Percentiles rank a stretch among this genome's conserved stretches.
phyloP scores from a whole-genome alignment of 163 green algal genomes.

The Volvox carteri region DNA sequence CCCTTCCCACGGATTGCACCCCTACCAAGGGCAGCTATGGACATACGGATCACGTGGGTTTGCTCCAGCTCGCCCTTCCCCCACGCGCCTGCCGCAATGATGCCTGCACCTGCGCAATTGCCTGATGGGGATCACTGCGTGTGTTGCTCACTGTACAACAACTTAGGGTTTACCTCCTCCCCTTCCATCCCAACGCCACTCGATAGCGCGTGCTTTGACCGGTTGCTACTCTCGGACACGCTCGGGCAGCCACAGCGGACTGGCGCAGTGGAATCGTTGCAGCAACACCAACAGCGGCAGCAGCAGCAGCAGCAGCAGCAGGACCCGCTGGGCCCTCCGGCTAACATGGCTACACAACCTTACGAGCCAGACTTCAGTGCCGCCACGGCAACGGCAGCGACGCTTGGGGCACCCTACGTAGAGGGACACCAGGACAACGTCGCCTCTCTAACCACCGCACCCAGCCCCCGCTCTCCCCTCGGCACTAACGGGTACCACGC shows the following conservation, averaged over 20 bases:
- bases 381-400: background rate
- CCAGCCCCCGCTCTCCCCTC: background rate
- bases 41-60: too few relatives aligned
- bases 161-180: too few relatives aligned
- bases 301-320: conserved; percentile 19
- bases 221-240: conserved; percentile 9
- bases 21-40: too few relatives aligned
- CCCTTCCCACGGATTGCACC: too few relatives aligned
- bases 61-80: too few relatives aligned
- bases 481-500: background rate
- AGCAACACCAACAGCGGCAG: background rate
- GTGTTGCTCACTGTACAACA: too few relatives aligned
- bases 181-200: too few relatives aligned
- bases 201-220: conserved; percentile 29
- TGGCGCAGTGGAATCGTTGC: background rate
- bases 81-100: too few relatives aligned
- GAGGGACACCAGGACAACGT: background rate
- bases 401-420: background rate
- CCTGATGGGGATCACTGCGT: too few relatives aligned
- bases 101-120: too few relatives aligned
- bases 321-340: background rate
- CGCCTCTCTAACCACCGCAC: background rate
- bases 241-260: background rate
- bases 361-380: background rate
- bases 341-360: background rate